Conservation (phyloP, 192 early-diverging fungal species). For the Dissophora globulifera region DNA sequence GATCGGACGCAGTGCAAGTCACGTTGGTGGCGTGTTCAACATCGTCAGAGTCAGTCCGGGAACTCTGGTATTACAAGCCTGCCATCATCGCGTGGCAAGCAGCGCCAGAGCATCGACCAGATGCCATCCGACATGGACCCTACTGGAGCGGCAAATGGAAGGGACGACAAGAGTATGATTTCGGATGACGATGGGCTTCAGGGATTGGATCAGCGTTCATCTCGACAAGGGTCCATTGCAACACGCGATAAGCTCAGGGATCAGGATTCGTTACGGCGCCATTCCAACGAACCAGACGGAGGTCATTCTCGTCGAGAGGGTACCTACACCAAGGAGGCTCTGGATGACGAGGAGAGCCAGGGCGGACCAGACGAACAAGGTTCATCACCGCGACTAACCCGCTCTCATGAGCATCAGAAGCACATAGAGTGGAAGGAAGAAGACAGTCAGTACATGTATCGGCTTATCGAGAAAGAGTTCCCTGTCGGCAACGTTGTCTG, state of each 20-base stretch:
- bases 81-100: constrained; percentile 9
- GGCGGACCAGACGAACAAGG: not conserved
- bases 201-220: not conserved
- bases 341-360: constrained; percentile 5
- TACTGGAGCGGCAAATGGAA: not conserved
- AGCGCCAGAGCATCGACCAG: constrained; percentile 15
- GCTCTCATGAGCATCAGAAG: constrained; percentile 40
- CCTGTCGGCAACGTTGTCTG: constrained; percentile 51
- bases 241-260: not conserved
- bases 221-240: not conserved
- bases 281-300: too few relatives aligned
- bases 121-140: not conserved
- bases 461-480: constrained; percentile 47
- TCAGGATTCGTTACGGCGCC: not conserved
- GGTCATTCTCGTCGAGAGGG: too few relatives aligned
- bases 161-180: not conserved
- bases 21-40: constrained; percentile 51
- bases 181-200: constrained; percentile 5
- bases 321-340: not conserved
- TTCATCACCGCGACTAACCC: constrained; percentile 16
- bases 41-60: constrained; percentile 29
- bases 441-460: constrained; percentile 49
- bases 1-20: constrained; percentile 54
- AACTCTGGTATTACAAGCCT: constrained; percentile 10
- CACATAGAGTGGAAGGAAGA: constrained; percentile 55